Conservation (phyloP, 192 early-diverging fungal genomes). For the Kickxella alabastrina region DNA sequence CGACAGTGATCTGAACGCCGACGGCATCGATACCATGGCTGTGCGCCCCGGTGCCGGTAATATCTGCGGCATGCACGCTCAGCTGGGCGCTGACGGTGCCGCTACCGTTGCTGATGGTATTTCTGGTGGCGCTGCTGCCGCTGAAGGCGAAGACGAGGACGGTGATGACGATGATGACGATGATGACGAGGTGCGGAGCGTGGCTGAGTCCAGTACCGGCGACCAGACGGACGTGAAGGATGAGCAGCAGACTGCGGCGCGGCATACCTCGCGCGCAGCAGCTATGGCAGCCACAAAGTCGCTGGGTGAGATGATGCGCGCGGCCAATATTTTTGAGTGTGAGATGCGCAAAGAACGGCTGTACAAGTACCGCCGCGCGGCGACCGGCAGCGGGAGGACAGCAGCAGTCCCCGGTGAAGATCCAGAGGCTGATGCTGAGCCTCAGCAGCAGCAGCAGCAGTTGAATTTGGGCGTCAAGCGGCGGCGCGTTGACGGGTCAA, state of each 20-base stretch:
- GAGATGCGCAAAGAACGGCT: slow-evolving; percentile 55
- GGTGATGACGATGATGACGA: slow-evolving; percentile 9
- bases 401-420: not conserved
- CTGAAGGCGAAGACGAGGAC: slow-evolving; percentile 4
- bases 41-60: too few relatives aligned
- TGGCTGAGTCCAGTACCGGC: slow-evolving; percentile 16
- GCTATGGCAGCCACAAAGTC: slow-evolving; percentile 48
- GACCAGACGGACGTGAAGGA: not conserved
- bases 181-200: slow-evolving; percentile 22
- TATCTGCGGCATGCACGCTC: too few relatives aligned
- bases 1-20: slow-evolving; percentile 35
- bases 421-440: slow-evolving; percentile 2
- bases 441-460: not conserved
- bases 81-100: not conserved
- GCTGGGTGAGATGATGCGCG: slow-evolving; percentile 52
- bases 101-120: not conserved
- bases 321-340: slow-evolving; percentile 53
- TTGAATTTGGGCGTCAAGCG: slow-evolving; percentile 15
- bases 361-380: slow-evolving; percentile 24
- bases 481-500: slow-evolving; percentile 1
- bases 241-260: not conserved
- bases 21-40: not conserved
- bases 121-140: not conserved
- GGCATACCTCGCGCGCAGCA: slow-evolving; percentile 50
- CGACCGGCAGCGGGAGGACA: not conserved